Conservation (phyloP, 2,329 filamentous ascomycete genomes). For the Trichoderma arundinaceum region DNA sequence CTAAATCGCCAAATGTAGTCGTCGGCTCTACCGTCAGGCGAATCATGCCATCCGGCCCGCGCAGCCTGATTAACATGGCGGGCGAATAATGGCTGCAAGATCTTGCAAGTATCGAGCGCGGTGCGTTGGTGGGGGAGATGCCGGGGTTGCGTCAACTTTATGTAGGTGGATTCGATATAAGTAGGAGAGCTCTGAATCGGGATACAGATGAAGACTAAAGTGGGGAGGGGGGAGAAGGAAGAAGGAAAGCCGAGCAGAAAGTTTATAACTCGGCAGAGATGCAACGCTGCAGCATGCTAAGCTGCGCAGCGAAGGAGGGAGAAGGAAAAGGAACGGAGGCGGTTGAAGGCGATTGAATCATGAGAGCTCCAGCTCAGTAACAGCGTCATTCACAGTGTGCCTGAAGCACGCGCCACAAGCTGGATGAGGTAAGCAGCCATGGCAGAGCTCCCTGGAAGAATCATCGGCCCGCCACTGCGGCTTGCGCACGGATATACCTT, state of each 20-base stretch:
- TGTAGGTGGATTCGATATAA: neutral
- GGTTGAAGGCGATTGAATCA: slow-evolving; percentile 32
- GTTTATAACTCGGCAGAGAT: neutral
- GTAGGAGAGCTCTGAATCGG: neutral
- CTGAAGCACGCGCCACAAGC: slow-evolving; percentile 33
- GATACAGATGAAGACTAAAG: neutral
- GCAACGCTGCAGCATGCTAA: slow-evolving; percentile 13
- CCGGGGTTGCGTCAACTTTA: neutral
- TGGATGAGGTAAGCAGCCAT: neutral
- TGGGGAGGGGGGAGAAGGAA: neutral
- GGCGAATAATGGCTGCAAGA: slow-evolving; percentile 29
- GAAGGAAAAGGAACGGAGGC: neutral
- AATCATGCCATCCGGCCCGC: slow-evolving; percentile 91
- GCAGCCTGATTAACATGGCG: slow-evolving; percentile 82
- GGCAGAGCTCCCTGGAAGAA: slow-evolving; percentile 4
- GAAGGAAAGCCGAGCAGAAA: neutral
- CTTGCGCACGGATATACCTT: neutral
- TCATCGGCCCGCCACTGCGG: slow-evolving; percentile 10
- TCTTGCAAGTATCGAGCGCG: neutral
- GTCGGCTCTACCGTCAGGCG: slow-evolving; percentile 78
- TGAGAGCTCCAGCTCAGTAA: slow-evolving; percentile 29
- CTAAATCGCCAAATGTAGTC: slow-evolving; percentile 72
- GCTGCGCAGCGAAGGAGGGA: neutral
- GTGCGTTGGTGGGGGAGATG: slow-evolving; percentile 11
- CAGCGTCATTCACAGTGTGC: slow-evolving; percentile 42